A percentile compares a stretch with the other conserved stretches of the same genome.
These are phyloP conservation scores for Nakazawaea molendinolei DNA, from an alignment of 805 yeast species.

Conservation along the genomic window DNA sequence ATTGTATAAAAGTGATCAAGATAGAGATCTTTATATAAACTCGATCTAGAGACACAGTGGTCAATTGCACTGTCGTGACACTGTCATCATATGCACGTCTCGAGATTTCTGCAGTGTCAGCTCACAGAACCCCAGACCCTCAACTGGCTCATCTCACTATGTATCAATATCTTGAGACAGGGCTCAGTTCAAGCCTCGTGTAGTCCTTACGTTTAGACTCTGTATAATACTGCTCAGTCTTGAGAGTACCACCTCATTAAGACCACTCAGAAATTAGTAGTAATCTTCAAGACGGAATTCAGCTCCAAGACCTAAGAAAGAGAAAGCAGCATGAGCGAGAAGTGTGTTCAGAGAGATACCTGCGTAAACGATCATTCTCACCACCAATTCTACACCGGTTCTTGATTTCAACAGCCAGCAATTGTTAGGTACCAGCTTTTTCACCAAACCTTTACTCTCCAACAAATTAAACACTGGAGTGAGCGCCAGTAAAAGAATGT, in stretches of 20 bases:
- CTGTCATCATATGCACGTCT: no score
- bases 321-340: conserved; percentile 28
- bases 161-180: no score
- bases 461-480: conserved; percentile 40
- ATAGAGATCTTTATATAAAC: no score
- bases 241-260: not conserved
- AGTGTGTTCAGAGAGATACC: conserved; percentile 64
- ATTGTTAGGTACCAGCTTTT: conserved; percentile 9
- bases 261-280: not conserved
- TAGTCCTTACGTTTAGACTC: no score
- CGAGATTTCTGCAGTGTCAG: no score
- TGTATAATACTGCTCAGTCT: no score
- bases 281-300: conserved; percentile 3
- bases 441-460: not conserved
- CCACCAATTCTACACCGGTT: conserved; percentile 70
- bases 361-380: conserved; percentile 71
- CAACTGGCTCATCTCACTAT: no score
- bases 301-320: conserved; percentile 9
- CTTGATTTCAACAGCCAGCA: conserved; percentile 52
- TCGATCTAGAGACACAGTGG: no score
- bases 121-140: no score
- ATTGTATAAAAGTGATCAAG: no score
- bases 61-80: no score
- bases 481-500: conserved; percentile 48
- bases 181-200: no score